phyloP scores from a whole-genome alignment of 1,284 basidiomycete species.

The Boletus holoroseus region DNA sequence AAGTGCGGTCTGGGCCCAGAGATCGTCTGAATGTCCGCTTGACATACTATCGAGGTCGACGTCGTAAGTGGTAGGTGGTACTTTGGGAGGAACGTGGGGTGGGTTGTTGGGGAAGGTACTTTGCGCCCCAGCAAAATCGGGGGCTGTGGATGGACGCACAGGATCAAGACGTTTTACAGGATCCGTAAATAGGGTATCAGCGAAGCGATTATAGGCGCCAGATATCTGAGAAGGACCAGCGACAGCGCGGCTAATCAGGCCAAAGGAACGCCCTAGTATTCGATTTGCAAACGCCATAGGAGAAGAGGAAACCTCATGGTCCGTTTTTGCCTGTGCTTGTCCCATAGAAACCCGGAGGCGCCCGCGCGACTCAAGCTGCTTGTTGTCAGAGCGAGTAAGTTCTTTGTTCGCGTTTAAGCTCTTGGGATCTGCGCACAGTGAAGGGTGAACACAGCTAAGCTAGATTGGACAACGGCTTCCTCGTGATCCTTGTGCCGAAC shows the following conservation, averaged over 20 bases:
- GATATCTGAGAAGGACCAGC: constrained; percentile 23
- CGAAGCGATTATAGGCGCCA: background rate
- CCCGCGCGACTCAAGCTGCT: constrained; percentile 30
- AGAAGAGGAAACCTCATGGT: background rate
- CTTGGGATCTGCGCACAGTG: constrained; percentile 36
- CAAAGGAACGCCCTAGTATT: constrained; percentile 2
- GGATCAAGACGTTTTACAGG: background rate
- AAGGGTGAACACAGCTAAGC: constrained; percentile 38
- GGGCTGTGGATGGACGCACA: background rate
- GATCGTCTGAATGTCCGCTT: constrained; percentile 5
- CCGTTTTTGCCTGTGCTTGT: constrained; percentile 10
- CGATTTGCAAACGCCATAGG: background rate
- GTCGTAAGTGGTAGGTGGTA: constrained; percentile 9
- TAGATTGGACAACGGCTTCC: constrained; percentile 44
- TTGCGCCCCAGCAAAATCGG: constrained; percentile 3
- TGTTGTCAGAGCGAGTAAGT: constrained; percentile 14
- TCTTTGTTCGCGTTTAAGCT: constrained; percentile 29
- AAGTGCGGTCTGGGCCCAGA: constrained; percentile 14
- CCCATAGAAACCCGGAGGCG: constrained; percentile 26
- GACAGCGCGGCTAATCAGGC: constrained; percentile 14
- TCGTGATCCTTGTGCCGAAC: constrained; percentile 16
- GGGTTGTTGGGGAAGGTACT: constrained; percentile 28
- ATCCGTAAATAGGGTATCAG: background rate
- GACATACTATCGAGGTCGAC: constrained; percentile 7
- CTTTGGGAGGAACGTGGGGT: constrained; percentile 13